These are phyloP conservation scores for Gonapodya prolifera DNA, from an alignment of 192 early-diverging fungal genomes.

Conservation along the genomic window DNA sequence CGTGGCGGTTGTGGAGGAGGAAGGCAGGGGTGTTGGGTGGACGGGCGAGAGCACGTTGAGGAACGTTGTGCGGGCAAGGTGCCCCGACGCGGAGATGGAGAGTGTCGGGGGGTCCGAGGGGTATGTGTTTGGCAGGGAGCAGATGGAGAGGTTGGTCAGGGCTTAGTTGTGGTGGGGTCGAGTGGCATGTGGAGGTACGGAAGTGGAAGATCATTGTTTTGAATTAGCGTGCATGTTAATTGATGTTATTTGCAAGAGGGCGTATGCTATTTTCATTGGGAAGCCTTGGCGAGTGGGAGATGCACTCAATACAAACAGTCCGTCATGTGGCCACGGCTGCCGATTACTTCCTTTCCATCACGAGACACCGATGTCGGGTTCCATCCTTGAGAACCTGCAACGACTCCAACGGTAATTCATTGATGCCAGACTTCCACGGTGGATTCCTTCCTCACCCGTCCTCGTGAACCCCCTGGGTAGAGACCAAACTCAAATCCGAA, in stretches of 20 bases:
- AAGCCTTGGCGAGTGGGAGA: background rate
- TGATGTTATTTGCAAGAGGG: background rate
- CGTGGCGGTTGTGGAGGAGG: background rate
- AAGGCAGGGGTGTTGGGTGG: background rate
- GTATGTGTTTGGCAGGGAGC: background rate
- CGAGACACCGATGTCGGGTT: background rate
- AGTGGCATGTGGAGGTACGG: background rate
- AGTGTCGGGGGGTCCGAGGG: no score
- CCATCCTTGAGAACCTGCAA: background rate
- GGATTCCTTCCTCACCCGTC: background rate
- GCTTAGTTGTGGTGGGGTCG: no score
- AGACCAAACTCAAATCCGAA: conserved; percentile 50
- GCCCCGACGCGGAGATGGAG: background rate
- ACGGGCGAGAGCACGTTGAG: background rate
- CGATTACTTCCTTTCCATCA: background rate
- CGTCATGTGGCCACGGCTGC: background rate
- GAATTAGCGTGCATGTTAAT: background rate
- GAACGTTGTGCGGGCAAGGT: background rate
- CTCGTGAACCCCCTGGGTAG: background rate
- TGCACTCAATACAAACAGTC: background rate
- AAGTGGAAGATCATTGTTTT: background rate
- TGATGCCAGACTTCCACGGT: background rate
- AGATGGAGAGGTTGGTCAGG: no score
- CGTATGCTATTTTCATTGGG: background rate
- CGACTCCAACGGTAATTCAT: background rate